phyloP scores from a whole-genome alignment of 371 early-diverging fungal genomes.

The Cokeromyces recurvatus region DNA sequence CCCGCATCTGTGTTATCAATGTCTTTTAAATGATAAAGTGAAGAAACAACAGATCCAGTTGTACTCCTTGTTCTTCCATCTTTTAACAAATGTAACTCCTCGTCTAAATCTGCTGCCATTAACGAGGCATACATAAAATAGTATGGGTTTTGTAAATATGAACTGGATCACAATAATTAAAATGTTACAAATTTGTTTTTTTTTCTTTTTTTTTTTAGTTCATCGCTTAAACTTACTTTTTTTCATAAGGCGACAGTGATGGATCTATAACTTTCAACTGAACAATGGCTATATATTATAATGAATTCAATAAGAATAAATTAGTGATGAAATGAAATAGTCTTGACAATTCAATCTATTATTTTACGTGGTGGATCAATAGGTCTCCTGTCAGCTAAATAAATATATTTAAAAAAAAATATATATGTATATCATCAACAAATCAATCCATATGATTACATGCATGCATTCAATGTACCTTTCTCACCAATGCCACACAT shows the following conservation, averaged over 20 bases:
- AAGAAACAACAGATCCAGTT: slow-evolving; percentile 87
- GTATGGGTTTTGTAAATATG: slow-evolving; percentile 80
- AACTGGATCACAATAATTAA: background rate
- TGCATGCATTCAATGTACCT: slow-evolving; percentile 40
- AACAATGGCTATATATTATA: slow-evolving; percentile 57
- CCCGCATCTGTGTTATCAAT: slow-evolving; percentile 84
- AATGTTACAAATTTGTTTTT: background rate
- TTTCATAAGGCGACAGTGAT: slow-evolving; percentile 24
- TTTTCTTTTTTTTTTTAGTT: no score
- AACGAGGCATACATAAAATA: slow-evolving; percentile 83
- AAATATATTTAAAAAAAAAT: background rate
- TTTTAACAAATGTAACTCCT: slow-evolving; percentile 66
- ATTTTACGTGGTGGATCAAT: slow-evolving; percentile 85
- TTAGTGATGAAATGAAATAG: background rate
- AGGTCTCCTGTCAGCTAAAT: slow-evolving; percentile 84
- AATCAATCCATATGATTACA: background rate
- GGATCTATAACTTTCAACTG: slow-evolving; percentile 68
- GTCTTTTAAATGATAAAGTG: slow-evolving; percentile 84
- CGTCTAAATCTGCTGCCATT: slow-evolving; percentile 61
- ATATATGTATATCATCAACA: background rate
- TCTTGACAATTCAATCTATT: background rate
- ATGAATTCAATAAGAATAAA: no score
- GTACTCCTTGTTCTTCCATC: slow-evolving; percentile 74
- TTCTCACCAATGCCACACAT: slow-evolving; percentile 94
- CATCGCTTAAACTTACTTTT: slow-evolving; percentile 35